phyloP scores from a whole-genome alignment of 2,329 filamentous ascomycete species.

The Colletotrichum theobromicola region DNA sequence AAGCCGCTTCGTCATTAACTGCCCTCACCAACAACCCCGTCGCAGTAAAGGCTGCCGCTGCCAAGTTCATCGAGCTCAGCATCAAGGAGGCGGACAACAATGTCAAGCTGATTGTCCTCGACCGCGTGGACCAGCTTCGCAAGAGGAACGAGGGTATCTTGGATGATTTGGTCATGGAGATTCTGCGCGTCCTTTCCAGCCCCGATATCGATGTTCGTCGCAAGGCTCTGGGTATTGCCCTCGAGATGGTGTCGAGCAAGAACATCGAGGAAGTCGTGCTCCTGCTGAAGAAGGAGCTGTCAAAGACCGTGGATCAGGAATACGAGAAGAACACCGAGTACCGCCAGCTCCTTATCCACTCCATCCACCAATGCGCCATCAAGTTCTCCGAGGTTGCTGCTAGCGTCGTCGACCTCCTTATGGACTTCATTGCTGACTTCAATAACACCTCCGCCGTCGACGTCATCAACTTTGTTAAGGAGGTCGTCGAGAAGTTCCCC shows the following conservation, averaged over 20 bases:
- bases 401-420: conserved; percentile 93
- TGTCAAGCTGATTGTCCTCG: conserved; percentile 96
- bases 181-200: conserved; percentile 91
- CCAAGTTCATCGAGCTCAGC: conserved; percentile 94
- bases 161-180: conserved; percentile 96
- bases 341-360: conserved; percentile 92
- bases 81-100: conserved; percentile 99
- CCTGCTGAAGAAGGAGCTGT: conserved; percentile 94
- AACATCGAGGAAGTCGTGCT: conserved; percentile 98
- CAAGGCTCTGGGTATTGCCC: conserved; percentile 86
- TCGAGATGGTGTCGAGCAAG: conserved; percentile 99
- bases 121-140: conserved; percentile 87
- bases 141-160: conserved; percentile 89
- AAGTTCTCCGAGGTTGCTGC: conserved; percentile 98
- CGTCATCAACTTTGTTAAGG: conserved; percentile 98
- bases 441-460: conserved; percentile 97
- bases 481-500: conserved; percentile 98
- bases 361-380: conserved; percentile 98
- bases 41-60: conserved; percentile 93
- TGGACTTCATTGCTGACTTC: conserved; percentile 99
- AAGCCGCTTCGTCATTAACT: conserved; percentile 93
- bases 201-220: conserved; percentile 94
- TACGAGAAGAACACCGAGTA: conserved; percentile 99
- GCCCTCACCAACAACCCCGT: conserved; percentile 95
- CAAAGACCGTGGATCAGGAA: conserved; percentile 97